Conservation (phyloP, 164 flowering plant species). For the Berberis vulgaris region DNA sequence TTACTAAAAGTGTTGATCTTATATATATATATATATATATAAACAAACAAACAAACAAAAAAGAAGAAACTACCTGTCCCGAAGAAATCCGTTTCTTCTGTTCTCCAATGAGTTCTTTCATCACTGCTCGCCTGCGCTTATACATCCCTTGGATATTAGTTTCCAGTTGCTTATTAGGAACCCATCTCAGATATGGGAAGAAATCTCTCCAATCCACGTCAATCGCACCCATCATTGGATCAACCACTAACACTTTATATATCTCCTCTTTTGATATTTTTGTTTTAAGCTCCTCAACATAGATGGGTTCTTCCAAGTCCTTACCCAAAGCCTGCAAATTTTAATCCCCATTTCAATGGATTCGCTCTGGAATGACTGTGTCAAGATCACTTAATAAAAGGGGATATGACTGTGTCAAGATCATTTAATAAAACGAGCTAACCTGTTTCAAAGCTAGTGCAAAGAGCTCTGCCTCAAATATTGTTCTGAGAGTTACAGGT, state of each 20-base stretch:
- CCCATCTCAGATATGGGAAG: conserved; percentile 87
- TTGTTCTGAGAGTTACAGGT: conserved; percentile 50
- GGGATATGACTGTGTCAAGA: too few species aligned
- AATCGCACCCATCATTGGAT: conserved; percentile 78
- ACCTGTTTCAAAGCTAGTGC: conserved; percentile 70
- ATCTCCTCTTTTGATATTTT: conserved; percentile 57
- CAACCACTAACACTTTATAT: conserved; percentile 47
- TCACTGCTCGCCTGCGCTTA: conserved; percentile 46
- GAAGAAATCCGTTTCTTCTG: conserved; percentile 41
- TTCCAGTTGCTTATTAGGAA: conserved; percentile 69
- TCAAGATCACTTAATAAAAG: background rate
- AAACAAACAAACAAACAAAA: background rate
- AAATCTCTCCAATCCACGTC: conserved; percentile 98
- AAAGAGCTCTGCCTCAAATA: conserved; percentile 67
- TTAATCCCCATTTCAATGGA: background rate
- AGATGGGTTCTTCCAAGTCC: conserved; percentile 50
- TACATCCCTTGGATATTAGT: conserved; percentile 36
- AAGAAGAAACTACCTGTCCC: conserved; percentile 41
- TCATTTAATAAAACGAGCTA: conserved; percentile 12
- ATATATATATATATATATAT: too few species aligned
- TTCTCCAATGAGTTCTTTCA: conserved; percentile 53
- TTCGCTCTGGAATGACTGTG: background rate
- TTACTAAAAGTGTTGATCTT: conserved; percentile 2
- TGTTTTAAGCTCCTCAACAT: conserved; percentile 64
- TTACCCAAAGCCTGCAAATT: conserved; percentile 60